Base-by-base conservation (phyloP, 805 yeast genomes). In the Cyberlindnera lachancei region DNA sequence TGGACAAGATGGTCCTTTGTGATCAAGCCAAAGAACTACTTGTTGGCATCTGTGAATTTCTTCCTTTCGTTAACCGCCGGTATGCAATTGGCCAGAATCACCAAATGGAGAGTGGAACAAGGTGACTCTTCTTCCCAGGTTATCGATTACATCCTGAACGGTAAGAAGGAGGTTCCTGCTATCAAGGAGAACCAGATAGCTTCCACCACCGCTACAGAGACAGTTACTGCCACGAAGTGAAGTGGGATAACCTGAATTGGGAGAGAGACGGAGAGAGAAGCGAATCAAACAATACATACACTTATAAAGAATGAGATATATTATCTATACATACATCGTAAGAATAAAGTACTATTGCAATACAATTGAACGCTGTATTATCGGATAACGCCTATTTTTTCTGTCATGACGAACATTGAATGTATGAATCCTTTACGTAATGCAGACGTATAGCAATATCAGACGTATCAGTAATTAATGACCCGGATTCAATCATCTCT, bases 1-100 rank as follows among this genome's bases (percentile, higher is more conserved):
- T 90, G 98, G 98, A 90, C 98, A 22, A 76, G 98, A 59, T 90
- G 97, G 97, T 87, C 96, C 12, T 73, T 88, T 61, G 92, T 88
- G 42, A 90, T 90, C 53, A 75, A 66, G 44, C 98, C 98, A 25
- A 79, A 81, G 62, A 90, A 90, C 61, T 68, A 70, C 46, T 64
- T 92, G 40, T 68, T 92, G 45, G 98, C 97, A 4, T 75, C 90
- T 18, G 98, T 90, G 35, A 90, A 90, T 63, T 86, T 87, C 68
- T 90, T 92, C 70, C 65, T 90, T 34, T 95, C 94, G 17, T 64
- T 79, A 20, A 95, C 94, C 29, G 96, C 97, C 3, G 83, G 90
- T 19, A 75, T 67, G 56, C 97, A 90, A 66, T 60, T 92, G 23
- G 50, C 61, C 27, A 75, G 98, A 62, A 73, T 90, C 34, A 66